phyloP scores from a whole-genome alignment of 2,329 filamentous ascomycete genomes.

The Aureobasidium zeae region DNA sequence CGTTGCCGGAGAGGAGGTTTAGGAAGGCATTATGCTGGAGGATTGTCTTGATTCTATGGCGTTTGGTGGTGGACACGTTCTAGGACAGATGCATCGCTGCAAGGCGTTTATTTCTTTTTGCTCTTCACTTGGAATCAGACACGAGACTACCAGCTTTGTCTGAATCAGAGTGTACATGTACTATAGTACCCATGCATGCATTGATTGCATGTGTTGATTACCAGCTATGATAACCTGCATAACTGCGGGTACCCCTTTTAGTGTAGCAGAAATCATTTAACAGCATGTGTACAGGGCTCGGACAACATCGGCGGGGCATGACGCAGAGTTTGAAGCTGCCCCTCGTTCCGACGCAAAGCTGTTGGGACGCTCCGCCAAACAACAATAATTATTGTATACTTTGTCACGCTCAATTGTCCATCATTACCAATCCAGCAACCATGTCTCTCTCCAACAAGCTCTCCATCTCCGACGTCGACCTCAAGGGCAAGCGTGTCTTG shows the following conservation, averaged over 20 bases:
- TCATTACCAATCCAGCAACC: slow-evolving; percentile 25
- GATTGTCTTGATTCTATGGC: slow-evolving; percentile 5
- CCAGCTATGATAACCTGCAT: too few species aligned
- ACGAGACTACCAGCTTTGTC: too few species aligned
- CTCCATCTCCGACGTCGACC: slow-evolving; percentile 87
- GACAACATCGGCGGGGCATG: slow-evolving; percentile 3
- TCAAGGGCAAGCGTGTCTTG: slow-evolving; percentile 96
- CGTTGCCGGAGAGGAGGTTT: slow-evolving; percentile 61
- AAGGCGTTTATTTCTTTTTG: too few species aligned
- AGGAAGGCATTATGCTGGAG: slow-evolving; percentile 1
- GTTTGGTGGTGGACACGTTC: too few species aligned
- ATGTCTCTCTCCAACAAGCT: slow-evolving; percentile 99
- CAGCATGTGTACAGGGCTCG: slow-evolving; percentile 1
- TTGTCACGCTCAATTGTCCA: slow-evolving; percentile 1
- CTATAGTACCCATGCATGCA: too few species aligned
- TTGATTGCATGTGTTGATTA: too few species aligned
- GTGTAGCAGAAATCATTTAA: too few species aligned
- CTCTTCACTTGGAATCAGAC: too few species aligned
- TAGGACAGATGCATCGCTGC: too few species aligned
- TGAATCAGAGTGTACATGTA: too few species aligned
- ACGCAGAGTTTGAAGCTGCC: slow-evolving; percentile 11
- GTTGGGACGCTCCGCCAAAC: slow-evolving; percentile 14
- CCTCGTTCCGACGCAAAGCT: slow-evolving; percentile 10
- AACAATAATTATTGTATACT: slow-evolving; percentile 11
- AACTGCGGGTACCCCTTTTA: too few species aligned